Base-by-base conservation (phyloP, 2,329 filamentous ascomycete genomes). In the Arthrobotrys iridis region DNA sequence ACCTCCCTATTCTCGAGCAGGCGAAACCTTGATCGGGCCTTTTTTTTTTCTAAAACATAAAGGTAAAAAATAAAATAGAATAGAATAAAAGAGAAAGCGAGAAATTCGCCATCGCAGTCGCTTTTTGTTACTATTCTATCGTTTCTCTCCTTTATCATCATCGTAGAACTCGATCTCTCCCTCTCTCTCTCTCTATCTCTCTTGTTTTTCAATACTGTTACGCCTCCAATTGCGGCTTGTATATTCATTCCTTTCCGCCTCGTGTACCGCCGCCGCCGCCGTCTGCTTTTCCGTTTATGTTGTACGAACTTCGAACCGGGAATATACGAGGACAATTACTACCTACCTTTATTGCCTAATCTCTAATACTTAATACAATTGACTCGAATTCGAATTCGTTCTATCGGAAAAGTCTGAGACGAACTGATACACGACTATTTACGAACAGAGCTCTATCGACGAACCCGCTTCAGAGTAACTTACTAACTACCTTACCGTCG, bases 61-160 rank as follows among this genome's bases (percentile, higher is more conserved):
- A 48, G 24, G 28, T 48, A 48, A 30, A 30, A 48, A 24, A 48
- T 28, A 28, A 50, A 15, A 30, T 26, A 26, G 26, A 26, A 52
- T 40, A 11, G n/a, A 24, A 48, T 28, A 28, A 50, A 15, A 30
- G 26, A 26, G 26, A 26, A 52, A n/a, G n/a, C n/a, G n/a, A 20
- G 11, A 52, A 68, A 68, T 20, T 45, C 43, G 43, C 65, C 65
- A 55, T 68, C 65, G 65, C 65, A 52, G 48, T 68, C 55, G 43
- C 33, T 28, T 48, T 35, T 41, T 41, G 7, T 22, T 4, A 22
- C 28, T 65, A 6, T 55, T 15, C 28, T n/a, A n/a, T n/a, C n/a
- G n/a, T 5, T 41, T 58, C 62, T 46, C 46, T 26, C 35, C 15
- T 63, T 63, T 28, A 18, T 64, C 40, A 50, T 46, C 20, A 55